These are phyloP conservation scores for Seiridium cupressi DNA, from an alignment of 2,329 filamentous ascomycete genomes.

Conservation along the genomic window DNA sequence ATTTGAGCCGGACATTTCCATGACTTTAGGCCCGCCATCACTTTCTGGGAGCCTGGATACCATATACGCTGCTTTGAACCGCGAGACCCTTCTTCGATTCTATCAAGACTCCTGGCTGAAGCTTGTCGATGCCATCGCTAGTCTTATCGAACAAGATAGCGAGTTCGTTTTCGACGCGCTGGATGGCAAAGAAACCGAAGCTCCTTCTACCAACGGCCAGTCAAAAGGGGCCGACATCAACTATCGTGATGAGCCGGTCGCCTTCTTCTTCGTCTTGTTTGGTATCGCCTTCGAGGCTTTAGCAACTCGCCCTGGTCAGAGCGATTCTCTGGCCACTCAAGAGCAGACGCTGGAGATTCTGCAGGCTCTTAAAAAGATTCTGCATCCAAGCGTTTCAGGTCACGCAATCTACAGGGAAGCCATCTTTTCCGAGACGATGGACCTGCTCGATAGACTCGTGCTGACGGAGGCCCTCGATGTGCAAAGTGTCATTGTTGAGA, in stretches of 20 bases:
- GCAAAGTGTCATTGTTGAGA: conserved; percentile 90
- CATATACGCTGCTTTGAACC: conserved; percentile 90
- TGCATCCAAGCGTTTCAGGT: conserved; percentile 90
- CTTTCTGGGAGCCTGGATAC: conserved; percentile 85
- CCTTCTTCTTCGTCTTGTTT: conserved; percentile 98
- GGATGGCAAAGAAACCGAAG: conserved; percentile 72
- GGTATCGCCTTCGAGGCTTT: conserved; percentile 95
- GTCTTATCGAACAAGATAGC: conserved; percentile 94
- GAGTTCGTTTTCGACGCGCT: conserved; percentile 96
- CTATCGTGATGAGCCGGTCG: conserved; percentile 94
- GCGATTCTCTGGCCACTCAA: conserved; percentile 66
- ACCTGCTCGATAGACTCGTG: conserved; percentile 87
- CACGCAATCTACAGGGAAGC: conserved; percentile 96
- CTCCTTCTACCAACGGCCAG: conserved; percentile 44
- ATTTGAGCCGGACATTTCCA: conserved; percentile 97
- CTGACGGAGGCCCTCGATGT: conserved; percentile 88
- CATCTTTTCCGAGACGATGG: conserved; percentile 96
- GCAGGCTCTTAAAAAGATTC: conserved; percentile 87
- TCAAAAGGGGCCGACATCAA: conserved; percentile 80
- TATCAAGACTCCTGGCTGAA: conserved; percentile 98
- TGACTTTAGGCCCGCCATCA: conserved; percentile 77
- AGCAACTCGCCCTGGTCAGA: conserved; percentile 70
- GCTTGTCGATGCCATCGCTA: conserved; percentile 94
- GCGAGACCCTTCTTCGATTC: conserved; percentile 89
- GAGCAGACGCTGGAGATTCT: conserved; percentile 87